Evolutionary conservation across 208 protist species (phyloP).

Genomic region (Naegleria gruberi): DNA sequence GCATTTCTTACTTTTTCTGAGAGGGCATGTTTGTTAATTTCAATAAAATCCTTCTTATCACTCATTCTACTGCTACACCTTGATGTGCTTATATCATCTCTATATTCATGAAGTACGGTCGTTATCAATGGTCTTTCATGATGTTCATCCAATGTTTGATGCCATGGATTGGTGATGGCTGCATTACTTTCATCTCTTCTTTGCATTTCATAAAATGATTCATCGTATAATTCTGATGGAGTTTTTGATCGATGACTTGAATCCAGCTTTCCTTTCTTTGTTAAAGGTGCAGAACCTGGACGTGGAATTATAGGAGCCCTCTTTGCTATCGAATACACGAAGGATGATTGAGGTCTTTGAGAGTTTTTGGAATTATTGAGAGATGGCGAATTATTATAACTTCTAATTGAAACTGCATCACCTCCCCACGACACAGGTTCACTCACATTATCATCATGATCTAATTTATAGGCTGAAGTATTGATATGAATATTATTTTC

Average conservation of each 20-base stretch:
- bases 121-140: not conserved
- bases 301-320: not conserved
- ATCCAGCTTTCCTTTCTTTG: not conserved
- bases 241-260: not conserved
- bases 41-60: not conserved
- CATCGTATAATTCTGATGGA: not conserved
- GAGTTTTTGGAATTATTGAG: no score
- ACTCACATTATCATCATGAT: no score
- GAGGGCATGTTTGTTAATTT: not conserved
- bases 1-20: not conserved
- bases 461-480: no score
- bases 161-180: not conserved
- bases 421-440: no score
- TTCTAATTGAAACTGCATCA: no score
- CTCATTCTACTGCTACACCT: not conserved
- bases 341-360: not conserved
- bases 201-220: not conserved
- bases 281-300: not conserved
- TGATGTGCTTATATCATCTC: not conserved
- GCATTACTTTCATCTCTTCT: not conserved
- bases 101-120: not conserved
- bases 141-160: not conserved
- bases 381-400: no score
- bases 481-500: no score
- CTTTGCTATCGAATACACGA: not conserved